Evolutionary conservation across 2,329 filamentous ascomycete genomes (phyloP), one percentile per base, ranked within the genome.

Genomic region (Aspergillus sojae): DNA sequence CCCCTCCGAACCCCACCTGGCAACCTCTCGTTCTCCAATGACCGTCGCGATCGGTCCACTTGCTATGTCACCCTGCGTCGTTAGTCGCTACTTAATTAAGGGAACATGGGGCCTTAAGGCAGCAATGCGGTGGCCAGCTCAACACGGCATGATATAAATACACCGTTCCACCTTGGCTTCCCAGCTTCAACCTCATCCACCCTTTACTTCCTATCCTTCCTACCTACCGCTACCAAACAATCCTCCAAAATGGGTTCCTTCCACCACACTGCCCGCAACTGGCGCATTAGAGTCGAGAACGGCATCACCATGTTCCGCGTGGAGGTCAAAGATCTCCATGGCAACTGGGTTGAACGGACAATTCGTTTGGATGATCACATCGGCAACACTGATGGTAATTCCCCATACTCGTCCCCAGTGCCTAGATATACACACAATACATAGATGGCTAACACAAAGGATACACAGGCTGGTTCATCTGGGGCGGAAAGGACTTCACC

Each of bases 401-500:
- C 14, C 14, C 52, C 12, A 5, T 19, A 11, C 54, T 39, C 11
- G 5, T n/a, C 52, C 30, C 28, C 10, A 9, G 9, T 36, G 30
- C 23, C 30, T 54, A 1, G 10, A 36, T 21, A 19, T 14, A 54
- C 32, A 28, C 6, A 26, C 32, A 19, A 2, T 34, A 23, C 32
- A 30, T 7, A 16, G 43, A 16, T 52, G 14, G 5, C 52, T 54
- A 34, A 39, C 10, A 3, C 28, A 21, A 9, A 19, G 46, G 43
- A 61, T 28, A 34, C n/a, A 23, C 21, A 70, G 68, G 68, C 23
- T 68, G 65, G 63, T 70, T 70, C 64, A 60, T 68, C 62, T 70
- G 68, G 68, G 68, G 65, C 52, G 67, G 67, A 9, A 28, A 52
- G 26, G 62, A 67, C 53, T 70, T 70, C 67, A 69, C 67, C 57